Conservation (phyloP, 2,329 filamentous ascomycete genomes). For the Fusarium nygamai region DNA sequence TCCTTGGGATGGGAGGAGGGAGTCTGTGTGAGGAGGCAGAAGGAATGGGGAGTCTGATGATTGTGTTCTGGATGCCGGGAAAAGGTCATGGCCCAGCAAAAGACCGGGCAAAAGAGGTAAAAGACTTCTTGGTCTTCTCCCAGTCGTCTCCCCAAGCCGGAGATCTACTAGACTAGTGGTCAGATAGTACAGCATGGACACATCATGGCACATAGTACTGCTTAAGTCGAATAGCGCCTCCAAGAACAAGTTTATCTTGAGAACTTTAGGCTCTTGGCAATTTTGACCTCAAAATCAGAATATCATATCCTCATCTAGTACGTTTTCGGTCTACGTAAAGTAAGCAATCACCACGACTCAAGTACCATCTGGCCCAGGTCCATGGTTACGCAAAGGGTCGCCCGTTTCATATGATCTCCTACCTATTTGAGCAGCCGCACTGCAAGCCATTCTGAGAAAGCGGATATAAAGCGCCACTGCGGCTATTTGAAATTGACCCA, state of each 20-base stretch:
- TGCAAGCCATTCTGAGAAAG: not conserved
- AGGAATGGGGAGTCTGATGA: not conserved
- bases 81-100: not conserved
- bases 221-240: not conserved
- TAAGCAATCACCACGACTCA: not conserved
- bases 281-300: not conserved
- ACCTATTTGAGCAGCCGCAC: not conserved
- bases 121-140: too few relatives aligned
- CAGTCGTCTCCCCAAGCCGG: too few relatives aligned
- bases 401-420: not conserved
- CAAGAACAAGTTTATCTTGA: not conserved
- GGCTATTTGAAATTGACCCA: not conserved
- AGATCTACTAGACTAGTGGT: not conserved
- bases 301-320: not conserved
- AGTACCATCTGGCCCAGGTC: not conserved
- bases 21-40: conserved; percentile 3
- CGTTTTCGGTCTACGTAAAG: not conserved
- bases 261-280: too few relatives aligned
- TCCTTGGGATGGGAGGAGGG: conserved; percentile 20
- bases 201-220: not conserved
- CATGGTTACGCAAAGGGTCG: not conserved
- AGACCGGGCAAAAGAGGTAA: not conserved
- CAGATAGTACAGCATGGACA: not conserved
- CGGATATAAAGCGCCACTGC: not conserved
- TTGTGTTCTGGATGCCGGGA: not conserved